Evolutionary conservation across 2,329 filamentous ascomycete genomes (phyloP), one percentile per base, ranked within the genome.

Genomic region (Fusarium nisikadoi): DNA sequence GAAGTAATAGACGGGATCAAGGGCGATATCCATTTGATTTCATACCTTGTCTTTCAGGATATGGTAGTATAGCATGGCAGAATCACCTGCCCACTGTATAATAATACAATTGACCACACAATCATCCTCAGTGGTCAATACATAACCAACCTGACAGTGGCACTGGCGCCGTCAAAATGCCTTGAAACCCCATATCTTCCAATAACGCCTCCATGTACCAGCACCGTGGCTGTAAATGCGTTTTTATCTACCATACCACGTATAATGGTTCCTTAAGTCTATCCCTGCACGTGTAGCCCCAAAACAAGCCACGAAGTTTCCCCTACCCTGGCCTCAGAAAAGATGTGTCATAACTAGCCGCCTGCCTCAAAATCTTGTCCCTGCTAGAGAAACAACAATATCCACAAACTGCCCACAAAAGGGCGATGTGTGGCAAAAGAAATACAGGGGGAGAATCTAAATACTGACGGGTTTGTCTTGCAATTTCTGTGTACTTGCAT

Each of bases 1-100:
- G 52, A 69, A 70, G 52, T 63, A 42, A 75, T 64, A 52, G 43
- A 70, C 35, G 58, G 55, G 55, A 49, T 38, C 59, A 29, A 25
- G 11, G n/a, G n/a, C 25, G 35, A 46, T 45, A 29, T 53, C 53
- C 46, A 53, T 61, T 75, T 58, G 50, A 58, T 63, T 54, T 29
- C 35, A 52, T 45, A 10, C 46, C 57, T 67, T 47, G 38, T 39
- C 45, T 36, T 55, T 45, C 43, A 45, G 43, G 54, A 42, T 41
- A 59, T 35, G 64, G 35, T 45, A 58, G 43, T 47, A 38, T 39
- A 61, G 57, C 50, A 57, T 56, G 42, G 55, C 35, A 25, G 23
- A 36, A 19, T 31, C 35, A 47, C 31, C 16, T 42, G 38, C 35
- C 42, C 45, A 41, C 45, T 57, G 36, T 56, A 73, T 59, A 62